These are phyloP conservation scores for Rhytidiadelphus loreus DNA, from an alignment of 225 moss, liverwort and hornwort species.

Conservation along the genomic window DNA sequence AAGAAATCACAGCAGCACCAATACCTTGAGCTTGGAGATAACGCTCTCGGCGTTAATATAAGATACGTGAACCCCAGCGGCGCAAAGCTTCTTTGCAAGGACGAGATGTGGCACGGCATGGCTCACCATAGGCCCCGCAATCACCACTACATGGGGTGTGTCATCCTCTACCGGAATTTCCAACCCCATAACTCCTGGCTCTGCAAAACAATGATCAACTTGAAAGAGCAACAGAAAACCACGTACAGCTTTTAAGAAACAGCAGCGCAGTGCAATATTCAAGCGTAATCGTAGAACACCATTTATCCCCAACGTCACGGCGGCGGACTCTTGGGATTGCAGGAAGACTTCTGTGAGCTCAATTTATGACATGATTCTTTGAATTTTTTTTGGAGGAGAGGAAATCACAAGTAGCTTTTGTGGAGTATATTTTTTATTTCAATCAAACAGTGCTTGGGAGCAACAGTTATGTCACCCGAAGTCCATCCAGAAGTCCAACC, in stretches of 20 bases:
- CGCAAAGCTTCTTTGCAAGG: not conserved
- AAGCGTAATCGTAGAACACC: too few relatives aligned
- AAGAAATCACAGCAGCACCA: not conserved
- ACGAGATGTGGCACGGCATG: not conserved
- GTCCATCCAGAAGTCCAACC: not conserved
- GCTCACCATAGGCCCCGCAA: not conserved
- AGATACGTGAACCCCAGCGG: not conserved
- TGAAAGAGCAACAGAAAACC: too few relatives aligned
- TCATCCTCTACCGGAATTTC: too few relatives aligned
- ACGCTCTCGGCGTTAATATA: not conserved
- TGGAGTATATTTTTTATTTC: not conserved
- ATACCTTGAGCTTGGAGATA: constrained; percentile 7
- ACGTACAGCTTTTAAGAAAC: too few relatives aligned
- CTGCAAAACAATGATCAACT: too few relatives aligned
- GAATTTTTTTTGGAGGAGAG: too few relatives aligned
- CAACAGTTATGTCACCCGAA: not conserved
- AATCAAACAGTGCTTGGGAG: not conserved
- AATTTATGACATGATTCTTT: too few relatives aligned
- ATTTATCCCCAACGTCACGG: too few relatives aligned
- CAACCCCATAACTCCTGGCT: too few relatives aligned
- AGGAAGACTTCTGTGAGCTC: not conserved
- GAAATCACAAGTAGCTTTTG: not conserved
- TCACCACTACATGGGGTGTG: too few relatives aligned
- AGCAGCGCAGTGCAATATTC: too few relatives aligned
- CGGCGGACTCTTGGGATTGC: not conserved